phyloP scores from a whole-genome alignment of 139 green algal genomes.

The Zygnema cylindricum region DNA sequence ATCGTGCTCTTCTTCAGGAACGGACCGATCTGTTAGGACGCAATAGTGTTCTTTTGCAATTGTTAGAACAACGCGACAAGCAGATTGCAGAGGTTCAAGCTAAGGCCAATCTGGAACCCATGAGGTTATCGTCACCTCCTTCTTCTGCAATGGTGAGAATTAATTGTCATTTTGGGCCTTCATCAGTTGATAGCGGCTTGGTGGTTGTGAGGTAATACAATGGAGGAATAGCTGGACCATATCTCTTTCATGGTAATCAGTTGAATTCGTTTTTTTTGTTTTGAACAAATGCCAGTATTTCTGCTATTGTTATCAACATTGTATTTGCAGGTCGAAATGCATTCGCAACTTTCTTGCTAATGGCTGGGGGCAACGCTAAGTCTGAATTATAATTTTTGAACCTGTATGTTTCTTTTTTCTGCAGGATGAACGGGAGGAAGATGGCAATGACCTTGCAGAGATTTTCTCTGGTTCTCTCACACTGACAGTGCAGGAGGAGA shows the following conservation, averaged over 20 bases:
- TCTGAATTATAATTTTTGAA: no score
- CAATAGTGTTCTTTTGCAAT: slow-evolving; percentile 17
- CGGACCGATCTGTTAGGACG: neutral
- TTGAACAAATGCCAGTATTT: no score
- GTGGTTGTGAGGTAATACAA: no score
- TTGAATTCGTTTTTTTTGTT: no score
- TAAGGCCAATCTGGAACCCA: neutral
- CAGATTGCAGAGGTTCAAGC: neutral
- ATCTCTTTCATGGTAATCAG: no score
- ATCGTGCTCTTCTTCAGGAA: slow-evolving; percentile 15
- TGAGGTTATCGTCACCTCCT: neutral
- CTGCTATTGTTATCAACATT: no score
- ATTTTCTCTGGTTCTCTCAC: slow-evolving; percentile 1
- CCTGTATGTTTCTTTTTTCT: neutral
- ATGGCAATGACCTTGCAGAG: slow-evolving; percentile 7
- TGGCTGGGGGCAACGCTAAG: no score
- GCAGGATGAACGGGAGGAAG: neutral
- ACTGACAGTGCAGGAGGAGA: neutral
- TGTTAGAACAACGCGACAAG: slow-evolving; percentile 7
- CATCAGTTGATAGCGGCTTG: no score
- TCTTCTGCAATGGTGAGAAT: neutral
- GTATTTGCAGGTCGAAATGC: no score
- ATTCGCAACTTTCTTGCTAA: no score
- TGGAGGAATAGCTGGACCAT: no score
- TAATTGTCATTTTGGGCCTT: no score